Evolutionary conservation across 192 early-diverging fungal species (phyloP).

Genomic region (Dissophora ornata): DNA sequence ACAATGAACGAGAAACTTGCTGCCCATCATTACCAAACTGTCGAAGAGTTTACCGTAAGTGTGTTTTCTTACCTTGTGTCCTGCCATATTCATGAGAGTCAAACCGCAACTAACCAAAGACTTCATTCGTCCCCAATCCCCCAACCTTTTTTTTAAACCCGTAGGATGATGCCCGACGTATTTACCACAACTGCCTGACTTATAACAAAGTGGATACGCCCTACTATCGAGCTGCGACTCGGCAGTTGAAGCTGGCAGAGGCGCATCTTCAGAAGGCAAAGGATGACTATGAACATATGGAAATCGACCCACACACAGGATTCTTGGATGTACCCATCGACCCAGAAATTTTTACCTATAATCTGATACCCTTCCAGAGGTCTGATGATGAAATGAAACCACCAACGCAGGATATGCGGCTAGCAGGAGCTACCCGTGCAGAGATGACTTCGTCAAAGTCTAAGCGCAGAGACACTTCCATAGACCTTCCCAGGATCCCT

Average conservation of each 20-base stretch:
- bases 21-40: conserved; percentile 58
- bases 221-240: conserved; percentile 74
- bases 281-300: conserved; percentile 54
- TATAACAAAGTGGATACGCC: conserved; percentile 82
- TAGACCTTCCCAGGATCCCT: conserved; percentile 8
- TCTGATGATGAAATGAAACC: conserved; percentile 17
- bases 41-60: conserved; percentile 63
- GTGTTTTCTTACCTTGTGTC: too few relatives aligned
- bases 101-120: too few relatives aligned
- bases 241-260: conserved; percentile 58
- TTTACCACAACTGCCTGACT: conserved; percentile 77
- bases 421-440: neutral
- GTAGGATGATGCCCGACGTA: conserved; percentile 76
- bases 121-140: too few relatives aligned
- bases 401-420: neutral
- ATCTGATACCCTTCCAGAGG: conserved; percentile 39
- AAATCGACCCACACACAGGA: conserved; percentile 52
- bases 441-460: neutral
- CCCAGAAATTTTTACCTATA: conserved; percentile 65
- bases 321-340: conserved; percentile 58
- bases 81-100: too few relatives aligned
- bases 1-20: conserved; percentile 71
- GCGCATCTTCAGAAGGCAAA: conserved; percentile 56
- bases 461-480: neutral
- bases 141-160: neutral